Evolutionary conservation across 2,329 filamentous ascomycete genomes (phyloP).

Genomic region (Beauveria australis): DNA sequence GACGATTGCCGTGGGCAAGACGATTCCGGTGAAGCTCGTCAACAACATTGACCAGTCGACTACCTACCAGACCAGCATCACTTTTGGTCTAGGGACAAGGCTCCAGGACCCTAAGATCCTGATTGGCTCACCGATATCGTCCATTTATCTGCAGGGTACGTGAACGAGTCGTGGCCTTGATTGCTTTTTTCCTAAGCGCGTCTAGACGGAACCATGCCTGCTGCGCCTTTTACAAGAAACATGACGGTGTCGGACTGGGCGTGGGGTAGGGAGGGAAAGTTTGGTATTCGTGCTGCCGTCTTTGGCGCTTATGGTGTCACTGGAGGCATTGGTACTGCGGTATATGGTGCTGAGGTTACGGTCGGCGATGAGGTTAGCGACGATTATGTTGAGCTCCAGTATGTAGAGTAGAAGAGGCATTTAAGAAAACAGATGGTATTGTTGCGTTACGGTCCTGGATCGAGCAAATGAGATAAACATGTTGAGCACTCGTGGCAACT

Average conservation of each 20-base stretch:
- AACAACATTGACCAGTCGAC: slow-evolving; percentile 8
- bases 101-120: background rate
- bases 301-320: background rate
- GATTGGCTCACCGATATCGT: background rate
- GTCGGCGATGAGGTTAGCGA: background rate
- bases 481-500: background rate
- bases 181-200: too few species aligned
- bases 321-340: background rate
- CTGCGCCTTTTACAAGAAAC: background rate
- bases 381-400: background rate
- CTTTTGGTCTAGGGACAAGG: background rate
- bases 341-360: background rate
- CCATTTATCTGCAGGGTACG: slow-evolving; percentile 5
- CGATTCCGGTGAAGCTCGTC: background rate
- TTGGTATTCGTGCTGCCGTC: background rate
- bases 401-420: background rate
- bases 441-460: too few species aligned
- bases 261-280: background rate
- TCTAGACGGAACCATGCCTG: background rate
- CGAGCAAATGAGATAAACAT: too few species aligned
- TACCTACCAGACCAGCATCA: background rate
- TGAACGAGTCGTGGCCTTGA: background rate
- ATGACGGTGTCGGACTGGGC: background rate
- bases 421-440: background rate
- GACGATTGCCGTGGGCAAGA: background rate